These are phyloP conservation scores for Zychaea mexicana DNA, from an alignment of 371 early-diverging fungal genomes.

Conservation along the genomic window DNA sequence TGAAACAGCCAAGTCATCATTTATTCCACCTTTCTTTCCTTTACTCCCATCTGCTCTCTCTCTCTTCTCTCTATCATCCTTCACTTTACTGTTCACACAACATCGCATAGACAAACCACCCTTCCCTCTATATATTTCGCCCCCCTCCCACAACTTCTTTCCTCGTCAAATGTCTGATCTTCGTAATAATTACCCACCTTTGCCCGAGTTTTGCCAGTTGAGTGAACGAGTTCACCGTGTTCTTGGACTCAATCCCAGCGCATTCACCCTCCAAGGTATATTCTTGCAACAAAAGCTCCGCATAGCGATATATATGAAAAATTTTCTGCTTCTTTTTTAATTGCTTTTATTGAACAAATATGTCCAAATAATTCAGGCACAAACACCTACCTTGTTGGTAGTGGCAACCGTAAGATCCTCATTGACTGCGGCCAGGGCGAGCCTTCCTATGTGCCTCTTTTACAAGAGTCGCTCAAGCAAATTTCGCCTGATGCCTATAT, in stretches of 20 bases:
- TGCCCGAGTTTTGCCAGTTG: constrained; percentile 45
- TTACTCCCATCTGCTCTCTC: neutral
- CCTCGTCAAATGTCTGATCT: neutral
- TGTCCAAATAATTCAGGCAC: constrained; percentile 55
- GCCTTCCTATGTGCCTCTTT: constrained; percentile 61
- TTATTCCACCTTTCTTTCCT: neutral
- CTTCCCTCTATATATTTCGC: neutral
- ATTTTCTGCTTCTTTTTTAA: neutral
- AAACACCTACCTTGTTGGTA: constrained; percentile 86
- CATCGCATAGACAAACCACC: neutral
- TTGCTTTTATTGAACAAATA: neutral
- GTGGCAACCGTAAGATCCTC: constrained; percentile 68
- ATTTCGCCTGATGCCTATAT: constrained; percentile 54
- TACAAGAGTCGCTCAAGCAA: constrained; percentile 49
- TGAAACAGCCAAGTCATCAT: neutral
- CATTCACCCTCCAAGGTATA: constrained; percentile 73
- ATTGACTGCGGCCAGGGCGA: constrained; percentile 86
- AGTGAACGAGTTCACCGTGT: constrained; percentile 55
- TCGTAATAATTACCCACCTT: constrained; percentile 2
- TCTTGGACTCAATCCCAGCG: constrained; percentile 76
- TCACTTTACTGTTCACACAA: too few species aligned
- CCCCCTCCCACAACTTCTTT: too few species aligned
- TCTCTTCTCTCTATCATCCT: neutral
- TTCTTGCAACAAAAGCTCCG: neutral
- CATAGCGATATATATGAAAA: neutral